A percentile compares a stretch with the other conserved stretches of the same genome.
Conservation (phyloP, 1,139 yeast genomes). For the Arxiozyma bovina region DNA sequence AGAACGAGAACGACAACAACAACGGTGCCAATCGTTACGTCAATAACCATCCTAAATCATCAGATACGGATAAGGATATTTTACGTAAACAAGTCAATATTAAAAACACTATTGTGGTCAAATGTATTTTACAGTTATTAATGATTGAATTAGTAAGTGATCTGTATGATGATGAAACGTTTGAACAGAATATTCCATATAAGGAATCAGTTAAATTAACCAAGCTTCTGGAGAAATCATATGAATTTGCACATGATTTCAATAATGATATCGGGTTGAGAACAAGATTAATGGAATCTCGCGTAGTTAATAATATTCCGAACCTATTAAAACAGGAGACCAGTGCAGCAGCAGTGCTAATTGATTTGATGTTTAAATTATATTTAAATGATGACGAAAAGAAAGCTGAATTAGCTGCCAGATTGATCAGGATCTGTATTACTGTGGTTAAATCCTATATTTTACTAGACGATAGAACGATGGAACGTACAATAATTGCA, state of each 20-base stretch:
- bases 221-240: constrained; percentile 54
- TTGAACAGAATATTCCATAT: constrained; percentile 64
- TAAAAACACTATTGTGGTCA: constrained; percentile 78
- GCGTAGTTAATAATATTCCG: constrained; percentile 86
- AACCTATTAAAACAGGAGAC: constrained; percentile 88
- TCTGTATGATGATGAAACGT: constrained; percentile 55
- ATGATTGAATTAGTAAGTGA: constrained; percentile 85
- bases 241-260: constrained; percentile 74
- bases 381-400: constrained; percentile 56
- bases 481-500: constrained; percentile 70
- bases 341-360: constrained; percentile 78
- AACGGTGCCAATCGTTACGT: constrained; percentile 16
- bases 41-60: constrained; percentile 7
- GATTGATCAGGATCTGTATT: constrained; percentile 63
- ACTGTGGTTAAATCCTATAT: constrained; percentile 62
- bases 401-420: constrained; percentile 38
- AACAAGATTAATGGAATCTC: constrained; percentile 81
- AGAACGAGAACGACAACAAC: constrained; percentile 3
- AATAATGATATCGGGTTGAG: constrained; percentile 84
- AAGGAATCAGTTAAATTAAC: constrained; percentile 52
- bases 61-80: constrained; percentile 5
- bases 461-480: constrained; percentile 62
- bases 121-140: constrained; percentile 81
- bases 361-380: constrained; percentile 70
- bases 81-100: constrained; percentile 33